These are phyloP conservation scores for Sesbania bispinosa DNA, from an alignment of 306 rosid genomes.

Conservation along the genomic window DNA sequence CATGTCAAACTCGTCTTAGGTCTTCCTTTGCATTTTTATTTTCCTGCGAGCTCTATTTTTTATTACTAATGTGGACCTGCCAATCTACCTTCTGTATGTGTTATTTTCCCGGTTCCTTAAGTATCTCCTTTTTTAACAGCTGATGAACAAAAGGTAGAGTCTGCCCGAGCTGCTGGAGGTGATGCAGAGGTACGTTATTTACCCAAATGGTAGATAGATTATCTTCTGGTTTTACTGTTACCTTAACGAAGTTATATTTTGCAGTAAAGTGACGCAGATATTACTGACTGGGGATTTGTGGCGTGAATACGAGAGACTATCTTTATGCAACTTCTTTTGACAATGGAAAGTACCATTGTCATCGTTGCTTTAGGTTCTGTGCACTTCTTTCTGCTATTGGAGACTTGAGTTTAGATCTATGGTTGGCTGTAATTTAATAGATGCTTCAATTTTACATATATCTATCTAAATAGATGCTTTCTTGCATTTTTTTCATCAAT, in stretches of 20 bases:
- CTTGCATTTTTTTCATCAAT: slow-evolving; percentile 13
- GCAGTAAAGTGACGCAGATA: slow-evolving; percentile 39
- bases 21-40: background rate
- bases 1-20: background rate
- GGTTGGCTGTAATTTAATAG: slow-evolving; percentile 22
- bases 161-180: slow-evolving; percentile 42
- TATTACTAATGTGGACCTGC: background rate
- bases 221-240: background rate
- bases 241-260: background rate
- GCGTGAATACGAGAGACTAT: slow-evolving; percentile 29
- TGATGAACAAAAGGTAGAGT: slow-evolving; percentile 52
- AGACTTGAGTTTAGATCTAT: slow-evolving; percentile 23
- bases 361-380: slow-evolving; percentile 23
- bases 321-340: slow-evolving; percentile 26
- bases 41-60: background rate
- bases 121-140: slow-evolving; percentile 21
- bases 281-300: slow-evolving; percentile 19
- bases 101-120: background rate
- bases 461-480: background rate
- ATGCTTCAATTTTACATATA: slow-evolving; percentile 7
- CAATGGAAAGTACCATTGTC: background rate
- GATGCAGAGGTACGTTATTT: slow-evolving; percentile 50
- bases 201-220: background rate
- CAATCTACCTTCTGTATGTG: background rate
- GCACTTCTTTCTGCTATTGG: slow-evolving; percentile 7